Conservation (phyloP, 345 rosid species). For the Moricandia moricandioides region DNA sequence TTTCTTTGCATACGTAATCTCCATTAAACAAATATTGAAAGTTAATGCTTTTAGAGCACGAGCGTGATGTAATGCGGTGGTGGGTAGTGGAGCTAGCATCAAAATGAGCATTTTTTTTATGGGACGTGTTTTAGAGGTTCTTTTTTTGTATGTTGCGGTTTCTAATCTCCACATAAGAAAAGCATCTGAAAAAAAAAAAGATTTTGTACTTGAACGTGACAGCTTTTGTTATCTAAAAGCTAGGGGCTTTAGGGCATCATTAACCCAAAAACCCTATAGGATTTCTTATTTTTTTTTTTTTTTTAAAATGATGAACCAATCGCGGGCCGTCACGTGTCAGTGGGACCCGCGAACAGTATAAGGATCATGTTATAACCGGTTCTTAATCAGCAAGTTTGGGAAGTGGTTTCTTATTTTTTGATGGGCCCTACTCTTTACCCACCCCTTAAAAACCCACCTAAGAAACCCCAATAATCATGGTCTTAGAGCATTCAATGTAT, state of each 20-base stretch:
- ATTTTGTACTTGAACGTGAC: constrained; percentile 33
- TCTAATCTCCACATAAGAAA: constrained; percentile 37
- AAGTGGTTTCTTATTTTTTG: too few relatives aligned
- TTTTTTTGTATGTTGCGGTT: constrained; percentile 19
- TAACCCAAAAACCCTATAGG: too few relatives aligned
- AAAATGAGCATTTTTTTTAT: constrained; percentile 9
- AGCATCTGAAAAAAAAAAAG: constrained; percentile 2
- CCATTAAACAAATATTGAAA: constrained; percentile 2
- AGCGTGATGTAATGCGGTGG: constrained; percentile 32
- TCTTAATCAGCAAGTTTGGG: too few relatives aligned
- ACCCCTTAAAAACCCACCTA: too few relatives aligned
- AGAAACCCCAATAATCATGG: too few relatives aligned
- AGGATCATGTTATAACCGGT: too few relatives aligned
- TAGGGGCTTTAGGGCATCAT: constrained; percentile 16
- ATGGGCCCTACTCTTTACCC: too few relatives aligned
- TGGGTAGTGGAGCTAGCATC: constrained; percentile 31
- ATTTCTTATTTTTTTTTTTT: too few relatives aligned
- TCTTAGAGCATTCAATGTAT: constrained; percentile 21
- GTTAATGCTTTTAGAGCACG: constrained; percentile 24
- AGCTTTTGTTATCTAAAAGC: constrained; percentile 5
- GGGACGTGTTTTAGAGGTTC: constrained; percentile 32
- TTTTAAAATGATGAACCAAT: too few relatives aligned
- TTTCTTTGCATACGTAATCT: constrained; percentile 30
- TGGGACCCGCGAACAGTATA: too few relatives aligned
- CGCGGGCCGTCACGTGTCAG: too few relatives aligned